Evolutionary conservation across 805 yeast genomes (phyloP), one percentile per base, ranked within the genome.

Genomic region (Aciculoconidium aculeatum): DNA sequence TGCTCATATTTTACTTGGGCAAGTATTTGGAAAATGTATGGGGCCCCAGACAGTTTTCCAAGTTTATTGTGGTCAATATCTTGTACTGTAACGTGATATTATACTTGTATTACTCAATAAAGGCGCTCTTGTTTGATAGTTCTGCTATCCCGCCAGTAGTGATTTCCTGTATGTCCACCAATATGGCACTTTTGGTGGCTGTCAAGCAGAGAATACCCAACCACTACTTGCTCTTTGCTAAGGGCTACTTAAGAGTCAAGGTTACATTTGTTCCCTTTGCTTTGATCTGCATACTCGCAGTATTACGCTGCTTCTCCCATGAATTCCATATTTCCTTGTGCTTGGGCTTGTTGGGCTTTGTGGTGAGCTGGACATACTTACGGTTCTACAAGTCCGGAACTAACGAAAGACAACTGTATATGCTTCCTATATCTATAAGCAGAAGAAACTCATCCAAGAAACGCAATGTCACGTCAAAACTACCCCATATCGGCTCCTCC

Each of bases 181-280:
- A 72, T 21, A 56, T 73, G 41, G 81, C 77, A 1, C 70, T 75
- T 32, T 52, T 79, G 15, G 80, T 79, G 3, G 77, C 80, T 4
- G 68, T 77, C 41, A 79, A 77, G 44, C 86, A 79, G 52, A 48
- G 78, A 36, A 67, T 76, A 15, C 79, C 83, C 16, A 79, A 77
- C 43, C 74, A 78, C 55, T 58, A 76, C 39, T 49, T 74, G 40
- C 53, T 62, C 27, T 55, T 72, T 33, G 58, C 75, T 54, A 55
- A 65, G 32, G 72, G 73, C 23, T 36, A 56, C 30, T 30, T 67
- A 31, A 63, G 73, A 36, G 55, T 75, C 23, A 64, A 63, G 40
- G 63, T 64, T 13, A 45, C 65, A 21, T 59, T 61, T 25, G 30
- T 66, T 5, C 59, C 70, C n/a, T 59, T 62, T 23, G 39, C 65